Conservation (phyloP, 352 stramenopile species). For the Phytopythium montanum region DNA sequence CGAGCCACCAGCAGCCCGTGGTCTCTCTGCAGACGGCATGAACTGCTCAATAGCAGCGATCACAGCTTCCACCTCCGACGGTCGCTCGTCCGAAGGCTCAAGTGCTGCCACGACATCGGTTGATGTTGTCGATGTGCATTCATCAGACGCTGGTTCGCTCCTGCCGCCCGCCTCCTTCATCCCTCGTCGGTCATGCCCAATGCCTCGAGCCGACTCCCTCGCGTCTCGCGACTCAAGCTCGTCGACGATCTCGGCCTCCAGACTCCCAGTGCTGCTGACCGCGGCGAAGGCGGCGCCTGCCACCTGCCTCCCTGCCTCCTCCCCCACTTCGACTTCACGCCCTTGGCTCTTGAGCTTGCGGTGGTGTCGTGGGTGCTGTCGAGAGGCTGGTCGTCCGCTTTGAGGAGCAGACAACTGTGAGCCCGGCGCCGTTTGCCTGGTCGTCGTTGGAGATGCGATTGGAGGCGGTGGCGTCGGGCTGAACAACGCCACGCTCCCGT, state of each 20-base stretch:
- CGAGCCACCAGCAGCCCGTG: neutral
- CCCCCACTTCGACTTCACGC: too few species aligned
- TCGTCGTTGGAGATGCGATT: neutral
- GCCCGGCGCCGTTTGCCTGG: neutral
- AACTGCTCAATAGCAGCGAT: neutral
- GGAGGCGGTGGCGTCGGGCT: slow-evolving; percentile 1
- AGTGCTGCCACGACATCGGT: neutral
- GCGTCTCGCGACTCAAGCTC: slow-evolving; percentile 14
- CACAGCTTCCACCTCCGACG: neutral
- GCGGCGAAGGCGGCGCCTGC: slow-evolving; percentile 7
- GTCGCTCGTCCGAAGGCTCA: neutral
- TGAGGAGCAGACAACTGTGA: neutral
- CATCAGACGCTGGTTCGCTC: neutral
- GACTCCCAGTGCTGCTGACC: slow-evolving; percentile 20
- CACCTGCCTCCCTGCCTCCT: too few species aligned
- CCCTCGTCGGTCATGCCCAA: neutral
- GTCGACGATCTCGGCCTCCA: slow-evolving; percentile 27
- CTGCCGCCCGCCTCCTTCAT: neutral
- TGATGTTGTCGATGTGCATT: neutral
- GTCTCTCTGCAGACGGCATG: neutral
- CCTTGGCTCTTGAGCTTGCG: neutral
- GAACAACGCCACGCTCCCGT: neutral
- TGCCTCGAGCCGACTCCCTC: neutral
- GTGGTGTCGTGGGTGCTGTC: neutral
- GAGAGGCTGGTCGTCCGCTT: neutral